Evolutionary conservation across 352 stramenopile species (phyloP).

Genomic region (Pythium folliculosum): DNA sequence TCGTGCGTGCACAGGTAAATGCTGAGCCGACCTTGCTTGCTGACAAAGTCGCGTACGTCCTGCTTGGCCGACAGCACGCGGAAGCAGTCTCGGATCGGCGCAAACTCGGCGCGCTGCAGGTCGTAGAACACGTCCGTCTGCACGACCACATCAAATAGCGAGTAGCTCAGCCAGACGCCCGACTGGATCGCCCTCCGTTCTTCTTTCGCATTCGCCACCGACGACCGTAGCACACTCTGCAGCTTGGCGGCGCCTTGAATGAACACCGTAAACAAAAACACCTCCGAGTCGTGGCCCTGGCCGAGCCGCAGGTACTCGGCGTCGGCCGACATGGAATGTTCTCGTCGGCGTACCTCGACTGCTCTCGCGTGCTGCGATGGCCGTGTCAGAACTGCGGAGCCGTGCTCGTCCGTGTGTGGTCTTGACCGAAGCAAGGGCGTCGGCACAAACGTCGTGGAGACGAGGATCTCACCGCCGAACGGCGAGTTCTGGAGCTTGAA

Average conservation of each 20-base stretch:
- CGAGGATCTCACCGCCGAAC: slow-evolving; percentile 69
- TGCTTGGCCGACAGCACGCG: slow-evolving; percentile 54
- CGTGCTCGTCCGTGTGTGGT: not conserved
- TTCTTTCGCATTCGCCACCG: slow-evolving; percentile 14
- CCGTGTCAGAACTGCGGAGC: not conserved
- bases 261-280: slow-evolving; percentile 69
- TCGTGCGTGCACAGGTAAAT: slow-evolving; percentile 80
- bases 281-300: slow-evolving; percentile 34
- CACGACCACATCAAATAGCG: slow-evolving; percentile 80
- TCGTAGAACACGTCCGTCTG: slow-evolving; percentile 80
- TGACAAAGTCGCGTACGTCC: slow-evolving; percentile 47
- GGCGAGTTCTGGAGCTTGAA: slow-evolving; percentile 72
- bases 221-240: slow-evolving; percentile 27
- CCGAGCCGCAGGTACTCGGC: slow-evolving; percentile 63
- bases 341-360: not conserved
- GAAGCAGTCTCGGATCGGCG: slow-evolving; percentile 73
- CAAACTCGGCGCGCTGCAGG: slow-evolving; percentile 55
- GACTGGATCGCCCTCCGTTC: slow-evolving; percentile 11
- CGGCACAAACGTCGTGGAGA: slow-evolving; percentile 45
- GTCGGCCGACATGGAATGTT: slow-evolving; percentile 9
- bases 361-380: not conserved
- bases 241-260: slow-evolving; percentile 50
- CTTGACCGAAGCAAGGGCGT: slow-evolving; percentile 11
- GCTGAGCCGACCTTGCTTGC: slow-evolving; percentile 31
- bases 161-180: slow-evolving; percentile 85